These are phyloP conservation scores for Tolypocladium inflatum DNA, from an alignment of 2,329 filamentous ascomycete genomes.

Conservation along the genomic window DNA sequence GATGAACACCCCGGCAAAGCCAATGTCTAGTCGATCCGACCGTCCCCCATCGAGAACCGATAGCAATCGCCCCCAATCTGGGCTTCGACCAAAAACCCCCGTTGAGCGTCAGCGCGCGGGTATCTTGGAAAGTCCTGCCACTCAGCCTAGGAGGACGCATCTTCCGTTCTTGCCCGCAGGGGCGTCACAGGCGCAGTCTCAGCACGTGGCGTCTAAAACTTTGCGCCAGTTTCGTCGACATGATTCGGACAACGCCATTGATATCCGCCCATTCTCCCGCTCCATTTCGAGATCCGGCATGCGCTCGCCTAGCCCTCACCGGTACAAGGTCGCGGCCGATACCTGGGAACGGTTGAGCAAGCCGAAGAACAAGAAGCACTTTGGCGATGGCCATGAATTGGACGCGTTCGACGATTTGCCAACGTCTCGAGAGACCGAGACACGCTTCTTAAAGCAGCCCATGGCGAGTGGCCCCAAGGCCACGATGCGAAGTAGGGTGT, in stretches of 20 bases:
- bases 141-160: conserved; percentile 48
- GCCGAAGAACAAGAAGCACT: conserved; percentile 48
- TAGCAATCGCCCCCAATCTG: conserved; percentile 37
- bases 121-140: conserved; percentile 38
- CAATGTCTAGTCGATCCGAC: conserved; percentile 37
- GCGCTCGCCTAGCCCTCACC: conserved; percentile 51
- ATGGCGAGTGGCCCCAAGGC: conserved; percentile 59
- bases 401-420: conserved; percentile 92
- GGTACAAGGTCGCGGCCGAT: conserved; percentile 35
- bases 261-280: conserved; percentile 47
- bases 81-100: conserved; percentile 60
- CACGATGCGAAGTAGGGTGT: conserved; percentile 44
- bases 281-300: conserved; percentile 47
- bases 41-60: conserved; percentile 52
- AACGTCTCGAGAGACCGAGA: conserved; percentile 74
- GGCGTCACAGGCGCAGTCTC: conserved; percentile 61
- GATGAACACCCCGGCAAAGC: conserved; percentile 41
- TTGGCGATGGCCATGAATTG: conserved; percentile 86
- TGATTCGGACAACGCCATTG: conserved; percentile 64
- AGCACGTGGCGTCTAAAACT: conserved; percentile 66
- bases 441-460: conserved; percentile 73
- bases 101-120: conserved; percentile 48
- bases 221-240: conserved; percentile 67
- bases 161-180: conserved; percentile 75
- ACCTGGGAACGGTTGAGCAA: conserved; percentile 61